Evolutionary conservation across 2,329 filamentous ascomycete genomes (phyloP).

Genomic region (Aspergillus udagawae): DNA sequence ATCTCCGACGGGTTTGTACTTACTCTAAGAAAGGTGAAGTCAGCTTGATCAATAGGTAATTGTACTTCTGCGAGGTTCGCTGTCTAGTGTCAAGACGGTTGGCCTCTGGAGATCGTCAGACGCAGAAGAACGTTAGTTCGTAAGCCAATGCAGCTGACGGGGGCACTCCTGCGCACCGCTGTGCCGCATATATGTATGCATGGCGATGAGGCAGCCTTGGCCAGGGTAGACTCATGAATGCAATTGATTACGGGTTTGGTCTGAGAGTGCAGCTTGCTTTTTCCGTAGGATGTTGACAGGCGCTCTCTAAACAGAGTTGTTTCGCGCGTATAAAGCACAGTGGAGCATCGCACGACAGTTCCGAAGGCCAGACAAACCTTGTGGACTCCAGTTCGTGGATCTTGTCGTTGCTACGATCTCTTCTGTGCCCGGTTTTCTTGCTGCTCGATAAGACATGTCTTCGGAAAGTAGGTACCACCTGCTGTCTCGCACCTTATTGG

Average conservation of each 20-base stretch:
- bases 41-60: background rate
- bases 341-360: conserved; percentile 2
- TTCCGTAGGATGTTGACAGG: background rate
- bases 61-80: background rate
- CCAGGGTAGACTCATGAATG: conserved; percentile 1
- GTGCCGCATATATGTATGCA: conserved; percentile 15
- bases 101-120: conserved; percentile 10
- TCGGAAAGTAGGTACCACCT: conserved; percentile 9
- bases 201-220: conserved; percentile 13
- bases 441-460: conserved; percentile 7
- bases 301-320: background rate
- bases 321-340: conserved; percentile 9
- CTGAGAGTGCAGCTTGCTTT: conserved; percentile 1
- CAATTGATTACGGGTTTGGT: conserved; percentile 8
- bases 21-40: background rate
- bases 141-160: conserved; percentile 14
- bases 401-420: conserved; percentile 3
- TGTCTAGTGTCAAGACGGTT: background rate
- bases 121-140: conserved; percentile 16
- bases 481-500: conserved; percentile 8
- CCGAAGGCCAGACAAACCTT: conserved; percentile 5
- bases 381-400: conserved; percentile 13
- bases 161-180: conserved; percentile 11
- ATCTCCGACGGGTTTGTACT: background rate
- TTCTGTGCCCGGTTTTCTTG: conserved; percentile 2